phyloP scores from a whole-genome alignment of 73 alveolate genomes.

The Tetrahymena thermophila region DNA sequence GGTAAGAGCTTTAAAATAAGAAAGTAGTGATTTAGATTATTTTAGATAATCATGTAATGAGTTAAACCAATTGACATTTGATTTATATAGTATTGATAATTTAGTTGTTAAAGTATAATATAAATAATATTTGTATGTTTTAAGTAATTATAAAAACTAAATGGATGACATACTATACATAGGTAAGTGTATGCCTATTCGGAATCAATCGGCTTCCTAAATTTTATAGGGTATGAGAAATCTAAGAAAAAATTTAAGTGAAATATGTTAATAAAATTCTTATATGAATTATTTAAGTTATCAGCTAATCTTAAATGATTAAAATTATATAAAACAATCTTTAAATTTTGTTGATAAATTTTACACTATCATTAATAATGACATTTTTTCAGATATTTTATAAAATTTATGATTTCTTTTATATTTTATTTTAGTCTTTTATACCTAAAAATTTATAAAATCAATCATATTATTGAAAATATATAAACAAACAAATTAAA shows the following conservation, averaged over 20 bases:
- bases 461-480: too few relatives aligned
- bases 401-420: not conserved
- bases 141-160: not conserved
- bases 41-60: not conserved
- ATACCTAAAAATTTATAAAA: too few relatives aligned
- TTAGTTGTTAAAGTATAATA: not conserved
- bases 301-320: not conserved
- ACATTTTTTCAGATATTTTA: too few relatives aligned
- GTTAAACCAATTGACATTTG: not conserved
- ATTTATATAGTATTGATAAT: not conserved
- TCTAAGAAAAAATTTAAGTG: not conserved
- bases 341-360: not conserved
- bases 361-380: not conserved
- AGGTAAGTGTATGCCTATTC: not conserved
- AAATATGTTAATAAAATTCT: too few relatives aligned
- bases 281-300: too few relatives aligned
- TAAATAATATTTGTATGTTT: not conserved
- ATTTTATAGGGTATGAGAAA: not conserved
- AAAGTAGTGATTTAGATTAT: not conserved
- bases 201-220: not conserved
- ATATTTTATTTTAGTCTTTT: too few relatives aligned
- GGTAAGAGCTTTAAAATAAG: too few relatives aligned
- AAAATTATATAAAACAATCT: not conserved
- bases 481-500: too few relatives aligned
- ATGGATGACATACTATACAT: not conserved